phyloP scores from a whole-genome alignment of 192 early-diverging fungal genomes.

The Coemansia sp. region DNA sequence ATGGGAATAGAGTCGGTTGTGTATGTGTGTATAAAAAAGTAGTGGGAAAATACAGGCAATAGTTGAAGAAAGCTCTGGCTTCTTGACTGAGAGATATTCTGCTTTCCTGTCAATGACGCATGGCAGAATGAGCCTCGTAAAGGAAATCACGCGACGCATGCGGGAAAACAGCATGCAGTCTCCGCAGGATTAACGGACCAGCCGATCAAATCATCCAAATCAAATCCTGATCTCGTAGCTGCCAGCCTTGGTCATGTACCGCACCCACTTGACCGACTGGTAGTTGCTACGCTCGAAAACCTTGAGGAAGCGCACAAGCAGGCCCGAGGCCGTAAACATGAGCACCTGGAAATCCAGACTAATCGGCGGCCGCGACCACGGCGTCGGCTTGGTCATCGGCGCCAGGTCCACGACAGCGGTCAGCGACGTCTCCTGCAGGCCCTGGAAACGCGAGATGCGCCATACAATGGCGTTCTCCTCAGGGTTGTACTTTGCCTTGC shows the following conservation, averaged over 20 bases:
- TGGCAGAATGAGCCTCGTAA: neutral
- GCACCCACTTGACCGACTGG: conserved; percentile 97
- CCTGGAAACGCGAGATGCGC: conserved; percentile 92
- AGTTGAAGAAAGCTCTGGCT: conserved; percentile 8
- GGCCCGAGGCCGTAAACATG: conserved; percentile 96
- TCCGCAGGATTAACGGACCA: too few species aligned
- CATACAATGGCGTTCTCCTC: conserved; percentile 92
- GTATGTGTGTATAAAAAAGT: neutral
- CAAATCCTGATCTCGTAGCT: conserved; percentile 50
- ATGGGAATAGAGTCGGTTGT: conserved; percentile 5
- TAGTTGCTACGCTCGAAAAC: conserved; percentile 97
- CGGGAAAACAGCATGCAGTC: neutral
- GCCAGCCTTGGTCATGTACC: conserved; percentile 94
- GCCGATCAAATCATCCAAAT: conserved; percentile 1
- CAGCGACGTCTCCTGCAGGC: conserved; percentile 80
- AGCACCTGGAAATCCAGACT: conserved; percentile 82
- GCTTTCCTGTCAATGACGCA: too few species aligned
- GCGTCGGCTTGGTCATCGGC: conserved; percentile 76
- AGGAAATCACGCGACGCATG: neutral
- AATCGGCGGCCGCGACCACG: conserved; percentile 96
- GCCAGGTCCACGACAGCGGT: conserved; percentile 81
- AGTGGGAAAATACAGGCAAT: conserved; percentile 11
- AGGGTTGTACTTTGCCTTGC: conserved; percentile 95
- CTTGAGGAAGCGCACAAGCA: conserved; percentile 96
- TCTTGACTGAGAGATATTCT: conserved; percentile 1